A percentile compares a stretch with the other conserved stretches of the same genome.
These are phyloP conservation scores for Kwoniella botswanensis DNA, from an alignment of 768 basidiomycete species.

Conservation along the genomic window DNA sequence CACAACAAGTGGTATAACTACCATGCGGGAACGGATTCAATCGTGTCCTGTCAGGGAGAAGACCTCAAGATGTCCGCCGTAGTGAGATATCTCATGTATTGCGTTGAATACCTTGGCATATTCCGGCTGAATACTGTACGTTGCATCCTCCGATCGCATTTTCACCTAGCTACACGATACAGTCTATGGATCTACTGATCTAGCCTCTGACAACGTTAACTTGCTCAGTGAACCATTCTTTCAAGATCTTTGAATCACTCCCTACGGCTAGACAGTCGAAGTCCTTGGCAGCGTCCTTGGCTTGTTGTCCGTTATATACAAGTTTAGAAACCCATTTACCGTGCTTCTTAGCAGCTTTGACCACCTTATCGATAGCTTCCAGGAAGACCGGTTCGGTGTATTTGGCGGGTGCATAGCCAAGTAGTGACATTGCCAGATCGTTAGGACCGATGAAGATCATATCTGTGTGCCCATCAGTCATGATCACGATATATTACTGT, in stretches of 20 bases:
- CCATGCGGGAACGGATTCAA: too few species aligned
- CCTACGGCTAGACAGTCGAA: constrained; percentile 42
- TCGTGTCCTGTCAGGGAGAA: too few species aligned
- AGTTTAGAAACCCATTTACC: constrained; percentile 26
- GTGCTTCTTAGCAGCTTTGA: constrained; percentile 21
- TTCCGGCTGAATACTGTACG: too few species aligned
- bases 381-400: constrained; percentile 31
- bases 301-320: constrained; percentile 29
- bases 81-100: too few species aligned
- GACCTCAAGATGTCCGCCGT: too few species aligned
- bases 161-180: neutral
- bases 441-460: constrained; percentile 50
- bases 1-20: too few species aligned
- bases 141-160: neutral
- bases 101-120: too few species aligned
- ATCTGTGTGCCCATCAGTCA: constrained; percentile 18
- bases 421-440: constrained; percentile 39
- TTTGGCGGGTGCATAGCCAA: constrained; percentile 29
- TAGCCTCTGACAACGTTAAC: constrained; percentile 4
- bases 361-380: constrained; percentile 33
- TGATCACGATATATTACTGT: neutral
- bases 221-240: constrained; percentile 32
- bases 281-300: constrained; percentile 15
- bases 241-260: constrained; percentile 39
- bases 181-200: neutral